phyloP scores from a whole-genome alignment of 169 alveolate genomes.

The Toxoplasma gondii region DNA sequence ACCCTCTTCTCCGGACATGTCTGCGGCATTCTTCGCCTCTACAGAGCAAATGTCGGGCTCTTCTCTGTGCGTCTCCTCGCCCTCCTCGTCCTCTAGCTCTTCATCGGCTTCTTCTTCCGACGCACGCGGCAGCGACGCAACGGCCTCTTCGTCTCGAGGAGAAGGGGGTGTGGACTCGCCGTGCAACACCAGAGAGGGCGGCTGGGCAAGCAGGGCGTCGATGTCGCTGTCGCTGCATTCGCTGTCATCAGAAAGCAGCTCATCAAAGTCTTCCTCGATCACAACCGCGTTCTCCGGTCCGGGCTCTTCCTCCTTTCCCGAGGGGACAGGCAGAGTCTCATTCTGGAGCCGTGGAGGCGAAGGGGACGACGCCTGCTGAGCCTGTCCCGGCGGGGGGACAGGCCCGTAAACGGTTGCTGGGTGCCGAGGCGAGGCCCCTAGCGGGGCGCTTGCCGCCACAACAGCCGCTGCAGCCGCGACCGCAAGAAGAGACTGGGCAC shows the following conservation, averaged over 20 bases:
- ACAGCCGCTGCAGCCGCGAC: neutral
- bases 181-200: constrained; percentile 20
- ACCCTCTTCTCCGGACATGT: no score
- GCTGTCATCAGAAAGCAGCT: constrained; percentile 10
- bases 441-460: neutral
- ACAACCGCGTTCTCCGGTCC: neutral
- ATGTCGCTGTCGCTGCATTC: constrained; percentile 40
- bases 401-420: neutral
- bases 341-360: neutral
- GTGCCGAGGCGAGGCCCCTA: neutral
- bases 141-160: constrained; percentile 30
- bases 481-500: neutral
- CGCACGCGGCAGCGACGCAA: constrained; percentile 35
- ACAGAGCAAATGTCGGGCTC: no score
- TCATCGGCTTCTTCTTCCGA: constrained; percentile 41
- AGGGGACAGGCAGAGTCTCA: neutral
- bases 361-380: neutral
- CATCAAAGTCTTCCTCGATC: neutral
- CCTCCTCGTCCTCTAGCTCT: constrained; percentile 18
- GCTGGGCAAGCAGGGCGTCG: neutral
- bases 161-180: constrained; percentile 40
- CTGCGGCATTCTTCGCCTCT: no score
- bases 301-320: neutral
- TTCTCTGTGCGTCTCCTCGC: neutral
- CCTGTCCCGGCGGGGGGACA: neutral